phyloP scores from a whole-genome alignment of 1,284 basidiomycete species.

The Fistulina hepatica region DNA sequence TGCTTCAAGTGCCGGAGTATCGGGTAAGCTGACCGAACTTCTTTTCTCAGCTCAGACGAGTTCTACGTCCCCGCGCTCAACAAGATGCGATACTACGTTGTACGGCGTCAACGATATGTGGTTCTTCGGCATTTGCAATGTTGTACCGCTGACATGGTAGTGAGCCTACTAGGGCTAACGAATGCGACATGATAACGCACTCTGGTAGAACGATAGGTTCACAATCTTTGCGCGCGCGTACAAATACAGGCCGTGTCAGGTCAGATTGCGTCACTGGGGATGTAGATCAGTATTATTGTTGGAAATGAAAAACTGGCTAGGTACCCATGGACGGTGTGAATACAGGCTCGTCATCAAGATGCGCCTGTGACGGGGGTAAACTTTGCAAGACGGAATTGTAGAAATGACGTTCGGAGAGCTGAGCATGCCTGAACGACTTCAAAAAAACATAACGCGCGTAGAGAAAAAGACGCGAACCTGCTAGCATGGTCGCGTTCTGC shows the following conservation, averaged over 20 bases:
- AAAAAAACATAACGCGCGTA: neutral
- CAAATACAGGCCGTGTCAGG: slow-evolving; percentile 64
- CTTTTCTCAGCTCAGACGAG: too few relatives aligned
- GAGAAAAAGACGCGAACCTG: slow-evolving; percentile 31
- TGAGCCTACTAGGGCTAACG: slow-evolving; percentile 2
- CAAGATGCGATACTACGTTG: slow-evolving; percentile 55
- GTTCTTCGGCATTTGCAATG: slow-evolving; percentile 54
- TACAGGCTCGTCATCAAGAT: slow-evolving; percentile 59
- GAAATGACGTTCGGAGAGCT: slow-evolving; percentile 65
- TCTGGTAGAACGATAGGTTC: slow-evolving; percentile 62
- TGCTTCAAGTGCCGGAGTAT: too few relatives aligned
- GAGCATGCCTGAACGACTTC: slow-evolving; percentile 47
- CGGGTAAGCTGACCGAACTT: too few relatives aligned
- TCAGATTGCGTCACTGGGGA: slow-evolving; percentile 65
- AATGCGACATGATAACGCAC: slow-evolving; percentile 32
- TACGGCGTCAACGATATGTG: slow-evolving; percentile 66
- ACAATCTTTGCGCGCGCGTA: slow-evolving; percentile 63
- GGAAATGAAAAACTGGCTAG: slow-evolving; percentile 20
- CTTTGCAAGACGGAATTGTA: slow-evolving; percentile 65
- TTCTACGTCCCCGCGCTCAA: slow-evolving; percentile 59
- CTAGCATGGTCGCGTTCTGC: slow-evolving; percentile 73
- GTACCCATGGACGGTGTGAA: slow-evolving; percentile 73
- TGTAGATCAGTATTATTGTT: slow-evolving; percentile 6
- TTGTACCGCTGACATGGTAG: slow-evolving; percentile 37
- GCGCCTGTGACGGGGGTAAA: slow-evolving; percentile 63